phyloP scores from a whole-genome alignment of 139 green algal genomes.

The Coelastrella sp. region DNA sequence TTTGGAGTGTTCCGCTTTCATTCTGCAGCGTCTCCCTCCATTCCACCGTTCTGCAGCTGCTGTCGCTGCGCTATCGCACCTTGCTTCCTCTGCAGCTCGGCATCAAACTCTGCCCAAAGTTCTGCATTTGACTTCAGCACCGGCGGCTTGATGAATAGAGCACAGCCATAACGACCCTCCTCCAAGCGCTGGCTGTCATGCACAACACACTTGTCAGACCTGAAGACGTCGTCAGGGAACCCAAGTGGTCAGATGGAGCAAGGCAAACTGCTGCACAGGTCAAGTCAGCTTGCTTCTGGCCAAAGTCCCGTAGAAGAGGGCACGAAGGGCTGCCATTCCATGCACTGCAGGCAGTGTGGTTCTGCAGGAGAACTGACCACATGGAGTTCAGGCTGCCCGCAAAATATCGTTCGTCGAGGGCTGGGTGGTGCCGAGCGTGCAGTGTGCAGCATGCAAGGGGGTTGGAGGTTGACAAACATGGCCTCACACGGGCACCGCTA shows the following conservation, averaged over 20 bases:
- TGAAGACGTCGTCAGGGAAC: neutral
- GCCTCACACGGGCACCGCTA: neutral
- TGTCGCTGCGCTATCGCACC: too few relatives aligned
- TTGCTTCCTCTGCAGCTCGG: neutral
- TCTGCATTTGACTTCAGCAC: neutral
- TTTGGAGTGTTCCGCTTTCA: too few relatives aligned
- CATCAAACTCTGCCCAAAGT: constrained; percentile 32
- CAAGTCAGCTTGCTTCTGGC: neutral
- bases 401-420: too few relatives aligned
- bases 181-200: neutral
- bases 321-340: too few relatives aligned
- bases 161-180: neutral
- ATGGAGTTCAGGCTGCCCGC: too few relatives aligned
- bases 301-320: too few relatives aligned
- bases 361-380: too few relatives aligned
- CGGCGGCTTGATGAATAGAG: constrained; percentile 38
- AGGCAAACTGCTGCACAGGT: neutral
- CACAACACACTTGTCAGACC: neutral
- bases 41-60: too few relatives aligned
- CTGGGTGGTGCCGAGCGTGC: neutral
- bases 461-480: neutral
- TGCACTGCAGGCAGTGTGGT: too few relatives aligned
- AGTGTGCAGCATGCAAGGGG: neutral
- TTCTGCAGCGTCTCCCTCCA: too few relatives aligned
- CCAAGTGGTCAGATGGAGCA: neutral